Base-by-base conservation (phyloP, 257 asterid species). In the Marsdenia floribunda region DNA sequence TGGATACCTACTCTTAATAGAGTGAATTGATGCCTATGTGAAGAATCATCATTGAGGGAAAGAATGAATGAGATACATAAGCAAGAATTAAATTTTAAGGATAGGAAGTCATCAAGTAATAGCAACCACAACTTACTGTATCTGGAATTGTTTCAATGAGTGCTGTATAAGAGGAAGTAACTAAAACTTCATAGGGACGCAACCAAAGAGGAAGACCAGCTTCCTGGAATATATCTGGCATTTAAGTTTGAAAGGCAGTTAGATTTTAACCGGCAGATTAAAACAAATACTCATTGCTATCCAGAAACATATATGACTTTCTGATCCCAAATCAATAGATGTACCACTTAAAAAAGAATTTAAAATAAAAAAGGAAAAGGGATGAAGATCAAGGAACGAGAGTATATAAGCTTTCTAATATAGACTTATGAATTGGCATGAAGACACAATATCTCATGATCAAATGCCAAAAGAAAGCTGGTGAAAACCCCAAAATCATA, bases 181-280 rank as follows among this genome's bases (percentile, higher is more conserved):
- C 99, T 77, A 93, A 75, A 68, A 93, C 97, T 91, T 93, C 98
- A 79, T 91, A 93, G 74, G 98, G 98, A 57, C 97, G 97, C 84
- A 93, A 77, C 98, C 98, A 93, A 49, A 93, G 86, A n/a, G 98
- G 98, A 69, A 95, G 96, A 82, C 99, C 99, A 81, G 98, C 99
- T 88, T 95, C 99, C 92, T 95, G 99, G 91, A 95, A 95, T 87
- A 95, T 92, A 90, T 95, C 99, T 95, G 86, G 80, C 86, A 89
- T 82, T 68, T 79, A 75, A 58, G 76, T 77, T 75, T 72, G 18
- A 38, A 66, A 66, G 15, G 33, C 3, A 38, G 71, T 66, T 4
- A 66, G 52, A 66, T 9, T 38, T 8, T 57, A 12, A 26, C 44
- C 13, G 22, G 21, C 54, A 61, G 46, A 38, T 71, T 33, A 6